Evolutionary conservation across 2,329 filamentous ascomycete species (phyloP).

Genomic region (Botryotinia calthae): DNA sequence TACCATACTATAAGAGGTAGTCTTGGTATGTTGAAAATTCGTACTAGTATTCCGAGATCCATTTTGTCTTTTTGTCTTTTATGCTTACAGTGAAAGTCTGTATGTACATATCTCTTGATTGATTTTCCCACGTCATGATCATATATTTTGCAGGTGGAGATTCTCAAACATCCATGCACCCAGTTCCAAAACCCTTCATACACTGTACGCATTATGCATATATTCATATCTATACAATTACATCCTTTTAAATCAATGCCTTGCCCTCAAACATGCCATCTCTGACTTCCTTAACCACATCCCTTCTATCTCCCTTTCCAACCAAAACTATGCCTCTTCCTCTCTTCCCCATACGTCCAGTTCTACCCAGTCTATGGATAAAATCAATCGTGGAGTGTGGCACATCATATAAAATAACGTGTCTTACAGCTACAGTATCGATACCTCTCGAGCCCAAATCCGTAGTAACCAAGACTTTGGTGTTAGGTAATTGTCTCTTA

Average conservation of each 20-base stretch:
- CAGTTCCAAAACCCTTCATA: not conserved
- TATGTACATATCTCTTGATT: not conserved
- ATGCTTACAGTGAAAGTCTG: not conserved
- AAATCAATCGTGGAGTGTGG: slow-evolving; percentile 97
- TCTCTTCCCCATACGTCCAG: slow-evolving; percentile 87
- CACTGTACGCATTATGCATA: not conserved
- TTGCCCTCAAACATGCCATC: slow-evolving; percentile 84
- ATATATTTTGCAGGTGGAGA: not conserved
- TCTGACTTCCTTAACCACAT: slow-evolving; percentile 87
- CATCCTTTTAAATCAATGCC: slow-evolving; percentile 59
- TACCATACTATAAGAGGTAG: not conserved
- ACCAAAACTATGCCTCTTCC: slow-evolving; percentile 88
- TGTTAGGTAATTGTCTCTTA: slow-evolving; percentile 58
- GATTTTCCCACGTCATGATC: not conserved
- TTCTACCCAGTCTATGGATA: slow-evolving; percentile 89
- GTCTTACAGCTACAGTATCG: slow-evolving; percentile 85
- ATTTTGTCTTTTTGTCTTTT: not conserved
- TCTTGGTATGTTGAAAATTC: not conserved
- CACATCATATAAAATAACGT: slow-evolving; percentile 95
- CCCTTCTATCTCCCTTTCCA: slow-evolving; percentile 82
- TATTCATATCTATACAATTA: slow-evolving; percentile 20
- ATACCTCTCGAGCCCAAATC: slow-evolving; percentile 91
- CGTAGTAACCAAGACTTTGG: slow-evolving; percentile 90
- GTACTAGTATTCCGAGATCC: not conserved
- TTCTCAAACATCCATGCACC: not conserved